Evolutionary conservation across 2,329 filamentous ascomycete genomes (phyloP).

Genomic region (Diplocarpon mali): DNA sequence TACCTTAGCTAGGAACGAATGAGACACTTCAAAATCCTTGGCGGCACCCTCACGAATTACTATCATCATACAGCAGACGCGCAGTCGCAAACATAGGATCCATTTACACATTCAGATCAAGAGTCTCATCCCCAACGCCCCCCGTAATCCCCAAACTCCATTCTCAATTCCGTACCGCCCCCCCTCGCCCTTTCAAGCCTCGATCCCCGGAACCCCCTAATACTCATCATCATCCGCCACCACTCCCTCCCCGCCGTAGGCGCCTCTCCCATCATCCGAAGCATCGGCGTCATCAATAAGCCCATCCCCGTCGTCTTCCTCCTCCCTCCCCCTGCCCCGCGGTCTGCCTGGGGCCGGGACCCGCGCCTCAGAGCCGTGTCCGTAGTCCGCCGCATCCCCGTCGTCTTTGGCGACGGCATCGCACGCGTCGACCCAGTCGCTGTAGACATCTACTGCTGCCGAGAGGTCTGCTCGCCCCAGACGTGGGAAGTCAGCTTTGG

Average conservation of each 20-base stretch:
- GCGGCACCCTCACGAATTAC: too few species aligned
- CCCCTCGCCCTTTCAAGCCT: neutral
- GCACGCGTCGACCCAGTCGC: slow-evolving; percentile 96
- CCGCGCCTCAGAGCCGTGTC: slow-evolving; percentile 17
- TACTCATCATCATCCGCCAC: slow-evolving; percentile 43
- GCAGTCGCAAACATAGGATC: too few species aligned
- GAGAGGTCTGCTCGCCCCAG: slow-evolving; percentile 56
- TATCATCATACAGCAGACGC: too few species aligned
- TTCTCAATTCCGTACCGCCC: neutral
- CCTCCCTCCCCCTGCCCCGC: slow-evolving; percentile 15
- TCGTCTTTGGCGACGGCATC: slow-evolving; percentile 58
- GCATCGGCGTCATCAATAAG: slow-evolving; percentile 28
- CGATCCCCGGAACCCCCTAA: slow-evolving; percentile 22
- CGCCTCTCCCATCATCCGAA: slow-evolving; percentile 30
- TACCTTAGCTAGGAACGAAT: too few species aligned
- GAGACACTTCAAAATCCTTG: too few species aligned
- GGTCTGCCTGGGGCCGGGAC: slow-evolving; percentile 8
- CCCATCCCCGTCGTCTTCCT: slow-evolving; percentile 25
- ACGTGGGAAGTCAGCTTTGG: neutral
- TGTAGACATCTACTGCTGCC: slow-evolving; percentile 87
- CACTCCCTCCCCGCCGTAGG: slow-evolving; percentile 43
- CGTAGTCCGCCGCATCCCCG: slow-evolving; percentile 29
- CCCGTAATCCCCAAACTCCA: neutral
- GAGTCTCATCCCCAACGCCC: neutral
- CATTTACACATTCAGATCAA: too few species aligned